Evolutionary conservation across 2,329 filamentous ascomycete species (phyloP), one percentile per base, ranked within the genome.

Genomic region (Dactylellina parvicollis): DNA sequence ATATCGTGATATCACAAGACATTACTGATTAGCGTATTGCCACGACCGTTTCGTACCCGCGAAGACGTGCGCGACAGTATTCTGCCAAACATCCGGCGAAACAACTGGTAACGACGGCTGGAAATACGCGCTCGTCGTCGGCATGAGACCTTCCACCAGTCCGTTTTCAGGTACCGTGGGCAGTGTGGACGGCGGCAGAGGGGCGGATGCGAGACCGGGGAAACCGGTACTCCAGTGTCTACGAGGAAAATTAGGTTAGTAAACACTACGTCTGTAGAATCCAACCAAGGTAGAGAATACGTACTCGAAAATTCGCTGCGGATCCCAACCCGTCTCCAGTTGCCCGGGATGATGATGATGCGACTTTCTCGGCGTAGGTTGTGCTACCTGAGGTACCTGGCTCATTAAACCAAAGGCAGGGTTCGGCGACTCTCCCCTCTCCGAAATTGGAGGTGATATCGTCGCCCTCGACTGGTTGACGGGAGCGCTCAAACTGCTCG

Each of bases 221-320:
- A 97, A 98, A 76, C 94, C 93, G 79, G 90, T 89, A 81, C 96
- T 93, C 93, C 94, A 98, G 84, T 96, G 92, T 81, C 93, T 96
- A 78, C 75, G 76, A 4, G 36, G 20, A 62, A 7, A 54, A 8
- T 54, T 24, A 56, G 36, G 74, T 83, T 76, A 81, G 77, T 60
- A 56, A 67, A 32, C 9, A 46, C 34, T 61, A 77, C 74, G 79
- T 74, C 46, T 28, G 46, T 7, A 50, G 20, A 9, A 4, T 20
- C n/a, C n/a, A n/a, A 42, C 14, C 2, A n/a, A 52, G 5, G 34
- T n/a, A 4, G 36, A 20, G 60, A 5, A 52, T 32, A 86, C 91
- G 85, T 86, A 96, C 92, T 94, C 91, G 85, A 96, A 94, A 76
- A 96, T 92, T 70, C 90, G 87, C 30, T 90, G 87, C 22, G 92